Evolutionary conservation across 192 early-diverging fungal genomes (phyloP).

Genomic region (Cladochytrium replicatum): DNA sequence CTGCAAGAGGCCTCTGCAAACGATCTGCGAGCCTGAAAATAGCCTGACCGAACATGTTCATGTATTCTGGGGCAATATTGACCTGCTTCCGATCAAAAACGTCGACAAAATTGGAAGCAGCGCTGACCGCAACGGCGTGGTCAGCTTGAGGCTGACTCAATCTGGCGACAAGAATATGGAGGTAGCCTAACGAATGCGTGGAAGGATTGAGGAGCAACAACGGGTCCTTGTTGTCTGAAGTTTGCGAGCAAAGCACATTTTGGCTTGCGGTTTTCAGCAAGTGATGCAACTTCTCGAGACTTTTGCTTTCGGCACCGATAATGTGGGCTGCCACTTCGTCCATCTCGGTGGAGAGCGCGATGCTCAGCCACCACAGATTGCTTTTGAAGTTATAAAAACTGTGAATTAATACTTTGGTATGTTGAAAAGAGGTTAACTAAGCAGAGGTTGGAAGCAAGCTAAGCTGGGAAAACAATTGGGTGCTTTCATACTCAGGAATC

Average conservation of each 20-base stretch:
- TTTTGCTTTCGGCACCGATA: too few relatives aligned
- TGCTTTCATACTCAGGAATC: too few relatives aligned
- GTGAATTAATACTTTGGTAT: too few relatives aligned
- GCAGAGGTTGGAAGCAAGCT: too few relatives aligned
- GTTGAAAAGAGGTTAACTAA: too few relatives aligned
- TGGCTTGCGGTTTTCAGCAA: not conserved
- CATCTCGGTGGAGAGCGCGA: too few relatives aligned
- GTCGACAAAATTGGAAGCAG: not conserved
- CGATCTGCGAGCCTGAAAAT: not conserved
- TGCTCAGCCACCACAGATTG: too few relatives aligned
- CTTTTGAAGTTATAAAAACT: too few relatives aligned
- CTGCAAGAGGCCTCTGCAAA: not conserved
- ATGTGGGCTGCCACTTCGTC: too few relatives aligned
- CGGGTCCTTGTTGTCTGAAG: conserved; percentile 9
- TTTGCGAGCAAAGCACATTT: not conserved
- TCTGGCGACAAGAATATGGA: conserved; percentile 12
- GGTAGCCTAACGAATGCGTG: conserved; percentile 15
- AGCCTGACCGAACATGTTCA: conserved; percentile 3
- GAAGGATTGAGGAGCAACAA: conserved; percentile 5
- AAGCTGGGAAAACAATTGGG: too few relatives aligned
- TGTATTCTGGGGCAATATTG: not conserved
- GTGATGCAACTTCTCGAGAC: too few relatives aligned
- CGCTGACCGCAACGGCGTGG: not conserved
- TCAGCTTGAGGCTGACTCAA: not conserved
- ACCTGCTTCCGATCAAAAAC: not conserved